Evolutionary conservation across 148 eudicot species (phyloP).

Genomic region (Vaccinium myrtillus): DNA sequence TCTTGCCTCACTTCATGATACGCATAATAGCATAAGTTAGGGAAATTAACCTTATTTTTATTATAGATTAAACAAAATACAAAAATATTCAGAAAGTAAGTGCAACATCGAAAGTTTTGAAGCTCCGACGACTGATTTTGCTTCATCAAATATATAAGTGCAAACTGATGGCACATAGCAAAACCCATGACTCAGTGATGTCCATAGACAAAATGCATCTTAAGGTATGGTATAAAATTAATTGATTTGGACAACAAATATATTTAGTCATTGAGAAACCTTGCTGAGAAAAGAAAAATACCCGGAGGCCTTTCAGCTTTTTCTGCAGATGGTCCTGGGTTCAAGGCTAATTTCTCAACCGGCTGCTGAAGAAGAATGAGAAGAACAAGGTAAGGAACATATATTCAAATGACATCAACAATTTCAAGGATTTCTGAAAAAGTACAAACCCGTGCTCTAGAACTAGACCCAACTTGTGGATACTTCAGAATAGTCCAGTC

Average conservation of each 20-base stretch:
- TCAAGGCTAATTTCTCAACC: slow-evolving; percentile 51
- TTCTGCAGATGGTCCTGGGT: slow-evolving; percentile 77
- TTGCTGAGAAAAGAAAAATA: not conserved
- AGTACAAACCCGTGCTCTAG: slow-evolving; percentile 34
- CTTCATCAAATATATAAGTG: not conserved
- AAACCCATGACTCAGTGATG: not conserved
- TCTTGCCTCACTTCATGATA: slow-evolving; percentile 54
- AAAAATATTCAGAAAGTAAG: not conserved
- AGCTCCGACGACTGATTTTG: not conserved
- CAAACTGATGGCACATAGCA: not conserved
- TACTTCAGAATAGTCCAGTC: slow-evolving; percentile 70
- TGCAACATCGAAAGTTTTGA: not conserved
- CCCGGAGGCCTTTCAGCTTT: slow-evolving; percentile 48
- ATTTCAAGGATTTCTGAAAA: not conserved
- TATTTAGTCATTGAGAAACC: not conserved
- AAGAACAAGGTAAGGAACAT: slow-evolving; percentile 6
- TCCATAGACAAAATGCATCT: not conserved
- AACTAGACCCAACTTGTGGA: slow-evolving; percentile 39
- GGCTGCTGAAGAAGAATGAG: slow-evolving; percentile 46
- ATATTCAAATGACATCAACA: not conserved
- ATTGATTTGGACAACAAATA: not conserved
- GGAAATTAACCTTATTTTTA: not conserved
- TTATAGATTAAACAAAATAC: not conserved
- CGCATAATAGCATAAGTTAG: not conserved
- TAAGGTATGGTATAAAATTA: not conserved